phyloP scores from a whole-genome alignment of 495 filamentous ascomycete species.

The Parachaetomium inaequale region DNA sequence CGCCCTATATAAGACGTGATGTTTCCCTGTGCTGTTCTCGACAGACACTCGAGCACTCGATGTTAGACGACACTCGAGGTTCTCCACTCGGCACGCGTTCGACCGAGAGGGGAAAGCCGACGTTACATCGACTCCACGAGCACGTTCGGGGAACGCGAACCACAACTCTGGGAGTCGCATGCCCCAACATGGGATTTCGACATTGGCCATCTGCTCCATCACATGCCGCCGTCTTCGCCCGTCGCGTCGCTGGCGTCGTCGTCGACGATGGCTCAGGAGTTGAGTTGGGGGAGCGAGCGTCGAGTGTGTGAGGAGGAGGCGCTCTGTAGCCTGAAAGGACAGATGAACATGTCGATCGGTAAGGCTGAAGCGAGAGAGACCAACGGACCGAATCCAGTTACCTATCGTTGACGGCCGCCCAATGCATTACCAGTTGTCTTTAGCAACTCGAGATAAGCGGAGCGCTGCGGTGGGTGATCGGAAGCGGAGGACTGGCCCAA shows the following conservation, averaged over 20 bases:
- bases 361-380: background rate
- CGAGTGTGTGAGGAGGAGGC: background rate
- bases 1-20: constrained; percentile 9
- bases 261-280: background rate
- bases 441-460: constrained; percentile 14
- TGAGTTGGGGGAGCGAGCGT: background rate
- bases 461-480: background rate
- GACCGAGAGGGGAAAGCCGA: background rate
- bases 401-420: background rate
- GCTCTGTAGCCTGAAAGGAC: background rate
- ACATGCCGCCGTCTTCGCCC: background rate
- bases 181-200: background rate
- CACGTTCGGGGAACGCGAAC: background rate
- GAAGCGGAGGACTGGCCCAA: constrained; percentile 2
- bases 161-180: background rate
- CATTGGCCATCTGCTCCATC: constrained; percentile 1
- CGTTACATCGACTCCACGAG: constrained; percentile 2
- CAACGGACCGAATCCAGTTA: constrained; percentile 6
- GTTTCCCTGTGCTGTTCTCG: background rate
- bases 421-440: constrained; percentile 18
- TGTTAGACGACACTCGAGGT: background rate
- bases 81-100: constrained; percentile 4
- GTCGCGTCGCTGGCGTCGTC: background rate
- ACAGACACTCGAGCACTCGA: background rate
- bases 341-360: background rate